phyloP scores from a whole-genome alignment of 768 basidiomycete species.

The Tephrocybe sp. region DNA sequence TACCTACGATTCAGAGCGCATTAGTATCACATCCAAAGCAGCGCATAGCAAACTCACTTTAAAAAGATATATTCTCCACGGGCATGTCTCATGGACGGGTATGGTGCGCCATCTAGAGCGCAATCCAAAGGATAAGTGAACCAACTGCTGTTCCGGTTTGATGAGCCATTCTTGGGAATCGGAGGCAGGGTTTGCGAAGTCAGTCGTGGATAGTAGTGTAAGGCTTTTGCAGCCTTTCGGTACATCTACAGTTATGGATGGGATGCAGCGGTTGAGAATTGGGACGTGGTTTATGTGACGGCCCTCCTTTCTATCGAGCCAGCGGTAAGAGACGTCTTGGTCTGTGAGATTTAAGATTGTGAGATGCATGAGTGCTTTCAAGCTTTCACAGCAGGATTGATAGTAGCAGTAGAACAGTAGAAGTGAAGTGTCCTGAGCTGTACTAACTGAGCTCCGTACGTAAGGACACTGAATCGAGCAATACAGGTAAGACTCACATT shows the following conservation, averaged over 20 bases:
- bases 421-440: too few relatives aligned
- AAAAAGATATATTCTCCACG: constrained; percentile 57
- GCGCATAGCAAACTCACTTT: constrained; percentile 36
- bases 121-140: constrained; percentile 26
- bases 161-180: constrained; percentile 18
- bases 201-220: background rate
- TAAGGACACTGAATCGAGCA: too few relatives aligned
- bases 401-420: too few relatives aligned
- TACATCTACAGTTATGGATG: constrained; percentile 1
- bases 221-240: background rate
- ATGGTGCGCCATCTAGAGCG: constrained; percentile 46
- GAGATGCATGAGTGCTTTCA: too few relatives aligned
- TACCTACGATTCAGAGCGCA: constrained; percentile 30
- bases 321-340: too few relatives aligned
- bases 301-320: constrained; percentile 11
- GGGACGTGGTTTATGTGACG: background rate
- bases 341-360: too few relatives aligned
- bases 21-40: background rate
- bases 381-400: too few relatives aligned
- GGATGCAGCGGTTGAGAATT: background rate
- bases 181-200: background rate
- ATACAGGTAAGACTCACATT: too few relatives aligned
- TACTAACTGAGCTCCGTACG: too few relatives aligned
- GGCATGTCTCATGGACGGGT: constrained; percentile 37
- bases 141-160: constrained; percentile 21